These are phyloP conservation scores for Phytophthora agathidicida DNA, from an alignment of 352 stramenopile genomes.

Conservation along the genomic window DNA sequence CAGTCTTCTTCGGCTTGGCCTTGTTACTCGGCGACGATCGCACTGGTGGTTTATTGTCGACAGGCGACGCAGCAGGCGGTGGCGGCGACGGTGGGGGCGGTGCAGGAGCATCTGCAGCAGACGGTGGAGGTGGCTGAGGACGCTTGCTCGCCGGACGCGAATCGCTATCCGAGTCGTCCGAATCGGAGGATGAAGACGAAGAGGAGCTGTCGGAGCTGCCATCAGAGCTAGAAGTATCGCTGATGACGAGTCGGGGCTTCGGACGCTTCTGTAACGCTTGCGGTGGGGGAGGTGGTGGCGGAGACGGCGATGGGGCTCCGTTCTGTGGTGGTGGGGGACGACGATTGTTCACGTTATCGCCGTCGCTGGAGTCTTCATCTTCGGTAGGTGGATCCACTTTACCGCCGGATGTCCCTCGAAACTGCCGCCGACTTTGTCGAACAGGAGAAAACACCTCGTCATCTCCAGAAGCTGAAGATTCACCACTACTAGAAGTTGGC, in stretches of 20 bases:
- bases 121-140: conserved; percentile 26
- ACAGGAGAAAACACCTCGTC: conserved; percentile 23
- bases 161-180: conserved; percentile 41
- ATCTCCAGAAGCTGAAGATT: conserved; percentile 28
- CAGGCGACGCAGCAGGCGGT: conserved; percentile 25
- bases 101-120: conserved; percentile 21
- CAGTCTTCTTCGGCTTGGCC: conserved; percentile 12
- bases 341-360: conserved; percentile 12
- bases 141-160: conserved; percentile 8
- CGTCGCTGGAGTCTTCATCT: conserved; percentile 23
- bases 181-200: conserved; percentile 51
- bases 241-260: conserved; percentile 54
- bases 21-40: conserved; percentile 13
- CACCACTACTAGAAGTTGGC: conserved; percentile 29
- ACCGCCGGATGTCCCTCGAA: conserved; percentile 1
- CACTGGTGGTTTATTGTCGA: conserved; percentile 14
- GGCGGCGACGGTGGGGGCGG: conserved; percentile 37
- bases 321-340: conserved; percentile 15
- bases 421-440: conserved; percentile 24
- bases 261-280: conserved; percentile 32
- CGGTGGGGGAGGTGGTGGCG: conserved; percentile 36
- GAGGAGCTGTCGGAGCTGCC: conserved; percentile 47
- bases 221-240: conserved; percentile 73
- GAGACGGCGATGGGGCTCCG: conserved; percentile 14
- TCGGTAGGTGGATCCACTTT: conserved; percentile 24